Conservation (phyloP, 768 basidiomycete genomes). For the Lactifluus pinguis region DNA sequence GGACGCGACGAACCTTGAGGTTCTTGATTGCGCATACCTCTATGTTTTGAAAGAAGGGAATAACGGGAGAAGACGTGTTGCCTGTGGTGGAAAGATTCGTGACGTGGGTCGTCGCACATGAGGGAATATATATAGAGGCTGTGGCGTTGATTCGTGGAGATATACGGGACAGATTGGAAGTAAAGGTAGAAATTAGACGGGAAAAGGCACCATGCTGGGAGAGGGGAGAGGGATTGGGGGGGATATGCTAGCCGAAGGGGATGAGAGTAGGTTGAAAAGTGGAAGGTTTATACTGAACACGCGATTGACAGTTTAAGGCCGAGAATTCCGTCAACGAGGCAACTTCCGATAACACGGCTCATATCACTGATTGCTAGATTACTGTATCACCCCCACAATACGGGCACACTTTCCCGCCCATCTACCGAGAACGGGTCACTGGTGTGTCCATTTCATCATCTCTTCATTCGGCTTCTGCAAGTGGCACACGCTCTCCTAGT, state of each 20-base stretch:
- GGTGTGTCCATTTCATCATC: no score
- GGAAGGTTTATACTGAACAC: neutral
- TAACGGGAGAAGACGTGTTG: neutral
- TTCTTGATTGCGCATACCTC: neutral
- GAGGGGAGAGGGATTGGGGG: neutral
- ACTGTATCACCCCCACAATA: slow-evolving; percentile 61
- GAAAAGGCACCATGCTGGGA: neutral
- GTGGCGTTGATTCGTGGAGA: neutral
- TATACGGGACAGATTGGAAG: neutral
- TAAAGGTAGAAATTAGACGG: slow-evolving; percentile 1
- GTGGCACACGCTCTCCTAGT: slow-evolving; percentile 56
- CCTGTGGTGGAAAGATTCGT: slow-evolving; percentile 4
- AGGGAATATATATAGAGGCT: slow-evolving; percentile 13
- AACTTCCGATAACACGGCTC: no score
- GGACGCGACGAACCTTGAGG: slow-evolving; percentile 4
- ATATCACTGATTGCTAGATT: no score
- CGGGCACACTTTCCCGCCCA: slow-evolving; percentile 97
- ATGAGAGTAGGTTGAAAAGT: slow-evolving; percentile 3
- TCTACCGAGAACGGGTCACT: slow-evolving; percentile 39
- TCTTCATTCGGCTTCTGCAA: neutral
- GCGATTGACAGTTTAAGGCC: neutral
- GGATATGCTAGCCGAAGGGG: neutral
- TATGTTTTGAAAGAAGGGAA: neutral
- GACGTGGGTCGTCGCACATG: slow-evolving; percentile 11
- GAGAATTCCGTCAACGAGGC: slow-evolving; percentile 5